Base-by-base conservation (phyloP, 257 asterid species). In the Solanum arcanum region DNA sequence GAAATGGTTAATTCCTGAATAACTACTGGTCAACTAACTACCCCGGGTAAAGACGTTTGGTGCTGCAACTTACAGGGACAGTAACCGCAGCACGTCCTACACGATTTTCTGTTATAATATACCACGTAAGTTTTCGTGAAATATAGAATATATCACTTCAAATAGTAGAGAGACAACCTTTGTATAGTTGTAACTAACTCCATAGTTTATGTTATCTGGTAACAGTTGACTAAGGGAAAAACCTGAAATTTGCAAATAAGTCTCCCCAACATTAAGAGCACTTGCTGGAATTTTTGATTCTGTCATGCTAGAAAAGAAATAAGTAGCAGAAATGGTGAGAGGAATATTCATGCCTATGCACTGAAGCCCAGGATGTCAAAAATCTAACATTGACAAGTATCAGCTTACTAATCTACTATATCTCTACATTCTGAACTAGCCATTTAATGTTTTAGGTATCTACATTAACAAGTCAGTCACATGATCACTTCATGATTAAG, bases 11-110 rank as follows among this genome's bases (percentile, higher is more conserved):
- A 76, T 29, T 52, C 60, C 83, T 23, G 13, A 68, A 29, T 68
- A 23, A 29, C 75, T 39, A 68, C 21, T 10, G 37, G 37, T 66
- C 37, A 68, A 68, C 75, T 14, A 68, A 68, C 39, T 13, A 77
- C n/a, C 62, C 14, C 14, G 9, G 83, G 44, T 25, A 77, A 23
- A 77, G 9, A 29, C 44, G 83, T 25, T n/a, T 44, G 86, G 29
- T 84, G 86, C 7, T 84, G 77, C 69, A 77, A 89, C 98, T 97
- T 90, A 95, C 99, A 16, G 98, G 98, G 15, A 94, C 93, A 83
- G 98, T 92, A 83, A 95, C 94, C 72, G 98, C 98, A 15, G 98
- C 98, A 93, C 95, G 89, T 66, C 99, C 99, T 1, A 95, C 96
- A 88, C 95, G 96, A 92, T 97, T 97, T 76, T 96, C 96, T 23